These are phyloP conservation scores for Apiospora hydei DNA, from an alignment of 2,329 filamentous ascomycete species.

Conservation along the genomic window DNA sequence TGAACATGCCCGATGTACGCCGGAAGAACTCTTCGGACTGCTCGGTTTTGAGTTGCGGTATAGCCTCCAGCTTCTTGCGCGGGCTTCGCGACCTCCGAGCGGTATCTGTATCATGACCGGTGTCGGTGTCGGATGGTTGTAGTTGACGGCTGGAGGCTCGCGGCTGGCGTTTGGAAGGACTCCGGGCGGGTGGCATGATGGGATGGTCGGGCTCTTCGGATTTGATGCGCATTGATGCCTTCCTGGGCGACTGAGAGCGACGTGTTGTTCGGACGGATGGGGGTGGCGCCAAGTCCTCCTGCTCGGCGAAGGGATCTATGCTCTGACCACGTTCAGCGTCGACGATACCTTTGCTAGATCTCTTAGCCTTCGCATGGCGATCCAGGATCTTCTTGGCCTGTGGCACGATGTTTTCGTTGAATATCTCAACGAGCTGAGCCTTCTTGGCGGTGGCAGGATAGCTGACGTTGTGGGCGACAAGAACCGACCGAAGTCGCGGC, in stretches of 20 bases:
- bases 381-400: slow-evolving; percentile 79
- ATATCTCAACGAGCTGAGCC: slow-evolving; percentile 82
- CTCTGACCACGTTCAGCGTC: slow-evolving; percentile 72
- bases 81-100: slow-evolving; percentile 46
- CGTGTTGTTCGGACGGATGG: slow-evolving; percentile 53
- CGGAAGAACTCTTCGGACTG: slow-evolving; percentile 56
- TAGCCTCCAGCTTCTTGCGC: neutral
- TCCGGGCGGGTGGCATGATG: slow-evolving; percentile 44
- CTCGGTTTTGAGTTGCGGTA: slow-evolving; percentile 62
- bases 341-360: slow-evolving; percentile 85
- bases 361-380: slow-evolving; percentile 79
- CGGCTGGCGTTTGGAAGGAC: slow-evolving; percentile 61
- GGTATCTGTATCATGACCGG: slow-evolving; percentile 51
- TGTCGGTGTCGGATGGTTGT: slow-evolving; percentile 59
- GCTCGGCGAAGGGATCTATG: slow-evolving; percentile 66
- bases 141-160: slow-evolving; percentile 61
- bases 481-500: slow-evolving; percentile 86
- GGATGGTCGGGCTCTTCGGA: slow-evolving; percentile 56
- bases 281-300: slow-evolving; percentile 59
- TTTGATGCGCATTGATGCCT: slow-evolving; percentile 60
- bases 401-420: slow-evolving; percentile 79
- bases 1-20: slow-evolving; percentile 68
- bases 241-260: slow-evolving; percentile 62
- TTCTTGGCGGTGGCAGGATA: slow-evolving; percentile 95
- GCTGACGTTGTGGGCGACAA: slow-evolving; percentile 85